Conservation (phyloP, 2,329 filamentous ascomycete genomes). For the Claviceps digitariae region DNA sequence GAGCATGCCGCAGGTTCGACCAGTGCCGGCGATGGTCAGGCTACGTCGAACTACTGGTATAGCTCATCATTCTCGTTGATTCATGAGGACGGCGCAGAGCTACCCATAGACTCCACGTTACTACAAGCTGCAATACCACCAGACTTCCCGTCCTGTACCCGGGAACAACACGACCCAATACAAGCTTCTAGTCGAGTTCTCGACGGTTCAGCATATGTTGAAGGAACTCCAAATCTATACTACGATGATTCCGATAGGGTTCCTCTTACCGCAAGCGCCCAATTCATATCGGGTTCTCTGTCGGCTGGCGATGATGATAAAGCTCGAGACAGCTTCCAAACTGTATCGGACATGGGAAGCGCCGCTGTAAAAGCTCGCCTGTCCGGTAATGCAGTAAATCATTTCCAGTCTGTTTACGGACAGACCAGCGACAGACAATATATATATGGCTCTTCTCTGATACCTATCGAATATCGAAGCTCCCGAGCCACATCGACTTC, state of each 20-base stretch:
- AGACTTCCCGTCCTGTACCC: conserved; percentile 25
- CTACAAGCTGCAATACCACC: conserved; percentile 43
- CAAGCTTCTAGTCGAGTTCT: conserved; percentile 19
- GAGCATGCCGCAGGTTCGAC: conserved; percentile 2
- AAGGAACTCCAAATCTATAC: conserved; percentile 19
- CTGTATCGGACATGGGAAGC: conserved; percentile 40
- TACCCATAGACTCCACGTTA: conserved; percentile 39
- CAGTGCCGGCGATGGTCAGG: conserved; percentile 19
- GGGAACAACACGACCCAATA: conserved; percentile 12
- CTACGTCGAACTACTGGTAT: conserved; percentile 40
- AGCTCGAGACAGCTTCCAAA: conserved; percentile 43
- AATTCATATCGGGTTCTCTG: conserved; percentile 40
- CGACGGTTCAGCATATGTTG: conserved; percentile 17
- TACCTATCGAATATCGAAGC: conserved; percentile 35
- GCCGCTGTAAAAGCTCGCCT: conserved; percentile 35
- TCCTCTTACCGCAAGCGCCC: conserved; percentile 41
- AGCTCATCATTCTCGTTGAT: conserved; percentile 28
- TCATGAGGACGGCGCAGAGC: conserved; percentile 25
- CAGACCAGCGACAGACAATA: conserved; percentile 29
- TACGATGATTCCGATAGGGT: conserved; percentile 44
- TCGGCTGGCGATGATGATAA: conserved; percentile 26
- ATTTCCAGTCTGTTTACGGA: conserved; percentile 44
- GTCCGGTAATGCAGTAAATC: conserved; percentile 38
- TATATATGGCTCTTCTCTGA: conserved; percentile 44
- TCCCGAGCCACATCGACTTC: conserved; percentile 51